Evolutionary conservation across 768 basidiomycete species (phyloP).

Genomic region (Lactarius evosmus): DNA sequence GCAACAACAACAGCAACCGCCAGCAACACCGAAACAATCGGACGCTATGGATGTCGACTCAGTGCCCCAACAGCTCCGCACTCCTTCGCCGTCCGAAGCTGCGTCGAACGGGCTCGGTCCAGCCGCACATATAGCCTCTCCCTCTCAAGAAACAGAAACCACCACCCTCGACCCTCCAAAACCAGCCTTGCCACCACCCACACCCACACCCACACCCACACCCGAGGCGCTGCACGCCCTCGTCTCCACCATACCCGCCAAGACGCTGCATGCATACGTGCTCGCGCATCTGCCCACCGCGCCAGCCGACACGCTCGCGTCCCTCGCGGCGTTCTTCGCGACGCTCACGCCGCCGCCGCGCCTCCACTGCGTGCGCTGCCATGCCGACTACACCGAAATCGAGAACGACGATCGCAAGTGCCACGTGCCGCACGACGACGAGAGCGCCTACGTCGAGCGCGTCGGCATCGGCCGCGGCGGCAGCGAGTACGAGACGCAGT

Average conservation of each 20-base stretch:
- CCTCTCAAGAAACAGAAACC: conserved; percentile 31
- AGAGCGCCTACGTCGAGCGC: conserved; percentile 70
- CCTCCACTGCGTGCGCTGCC: conserved; percentile 75
- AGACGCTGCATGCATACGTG: conserved; percentile 61
- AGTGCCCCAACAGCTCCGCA: conserved; percentile 42
- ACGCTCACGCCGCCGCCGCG: conserved; percentile 61
- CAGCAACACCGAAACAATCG: conserved; percentile 4
- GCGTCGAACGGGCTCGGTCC: conserved; percentile 27
- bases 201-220: too few relatives aligned
- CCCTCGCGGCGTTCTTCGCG: conserved; percentile 57
- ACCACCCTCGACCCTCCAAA: conserved; percentile 33
- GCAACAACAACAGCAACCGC: conserved; percentile 11
- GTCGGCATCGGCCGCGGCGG: conserved; percentile 39
- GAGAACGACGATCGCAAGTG: conserved; percentile 74
- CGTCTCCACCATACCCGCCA: conserved; percentile 59
- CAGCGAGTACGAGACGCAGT: conserved; percentile 51
- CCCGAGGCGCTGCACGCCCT: conserved; percentile 46
- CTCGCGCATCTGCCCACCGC: conserved; percentile 47
- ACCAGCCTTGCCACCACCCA: conserved; percentile 23
- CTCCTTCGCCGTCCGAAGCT: conserved; percentile 49
- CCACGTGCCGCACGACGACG: conserved; percentile 72
- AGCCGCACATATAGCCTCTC: conserved; percentile 27
- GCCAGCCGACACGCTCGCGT: conserved; percentile 41
- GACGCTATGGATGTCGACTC: conserved; percentile 15
- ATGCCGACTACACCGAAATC: conserved; percentile 63